Evolutionary conservation across 2,329 filamentous ascomycete species (phyloP).

Genomic region (Fusarium tupiense): DNA sequence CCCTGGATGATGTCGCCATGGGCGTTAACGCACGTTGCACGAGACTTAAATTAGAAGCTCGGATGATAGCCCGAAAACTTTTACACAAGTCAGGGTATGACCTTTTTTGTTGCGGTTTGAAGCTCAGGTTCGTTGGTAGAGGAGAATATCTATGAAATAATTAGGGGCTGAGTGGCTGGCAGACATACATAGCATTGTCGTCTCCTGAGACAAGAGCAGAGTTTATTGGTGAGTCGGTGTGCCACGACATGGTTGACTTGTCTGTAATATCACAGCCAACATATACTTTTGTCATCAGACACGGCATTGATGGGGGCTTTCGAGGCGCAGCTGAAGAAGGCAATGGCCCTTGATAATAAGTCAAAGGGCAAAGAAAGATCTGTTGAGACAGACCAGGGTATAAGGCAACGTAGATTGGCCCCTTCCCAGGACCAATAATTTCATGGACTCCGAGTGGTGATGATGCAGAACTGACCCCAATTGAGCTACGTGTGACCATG

Average conservation of each 20-base stretch:
- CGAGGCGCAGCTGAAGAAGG: slow-evolving; percentile 22
- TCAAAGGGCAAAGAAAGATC: slow-evolving; percentile 5
- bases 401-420: slow-evolving; percentile 25
- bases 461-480: slow-evolving; percentile 7
- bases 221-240: slow-evolving; percentile 14
- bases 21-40: background rate
- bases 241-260: slow-evolving; percentile 17
- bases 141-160: background rate
- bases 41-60: slow-evolving; percentile 18
- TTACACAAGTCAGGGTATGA: background rate
- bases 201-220: slow-evolving; percentile 18
- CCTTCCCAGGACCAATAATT: slow-evolving; percentile 27
- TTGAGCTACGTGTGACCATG: slow-evolving; percentile 40
- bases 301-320: slow-evolving; percentile 31
- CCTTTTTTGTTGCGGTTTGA: background rate
- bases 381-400: background rate
- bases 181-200: slow-evolving; percentile 8
- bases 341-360: slow-evolving; percentile 4
- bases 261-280: slow-evolving; percentile 8
- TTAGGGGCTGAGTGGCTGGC: background rate
- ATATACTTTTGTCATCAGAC: slow-evolving; percentile 9
- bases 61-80: slow-evolving; percentile 10
- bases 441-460: slow-evolving; percentile 18
- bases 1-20: slow-evolving; percentile 3
- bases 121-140: background rate